Evolutionary conservation across 768 basidiomycete species (phyloP), one percentile per base, ranked within the genome.

Genomic region (Suillus placidus): DNA sequence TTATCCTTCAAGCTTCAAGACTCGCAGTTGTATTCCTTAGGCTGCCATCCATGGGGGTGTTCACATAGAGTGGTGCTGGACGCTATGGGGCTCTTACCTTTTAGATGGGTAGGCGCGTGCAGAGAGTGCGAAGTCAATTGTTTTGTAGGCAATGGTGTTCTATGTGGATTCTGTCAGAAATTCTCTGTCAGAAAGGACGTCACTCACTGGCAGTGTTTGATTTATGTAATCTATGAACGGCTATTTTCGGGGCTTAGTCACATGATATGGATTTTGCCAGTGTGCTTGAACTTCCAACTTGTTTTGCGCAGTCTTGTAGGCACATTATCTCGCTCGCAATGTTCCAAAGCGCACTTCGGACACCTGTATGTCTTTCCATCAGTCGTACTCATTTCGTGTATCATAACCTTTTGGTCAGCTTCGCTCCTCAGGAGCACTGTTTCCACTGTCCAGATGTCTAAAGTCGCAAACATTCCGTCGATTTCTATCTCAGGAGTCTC

Each of bases 401-500:
- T 23, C 47, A 20, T 20, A 32, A 12, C 35, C 34, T 51, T 20
- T 64, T 64, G 66, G 60, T 70, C 64, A 81, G 81, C 64, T 78
- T 70, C 72, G 6, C 67, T 78, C 34, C 71, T 80, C 37, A 76
- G 79, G 60, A 76, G 76, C 60, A 68, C 73, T 45, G 65, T 73
- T 69, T 74, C 68, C 26, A 26, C 26, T 26, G 26, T 26, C 26
- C 64, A 66, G 35, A 69, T 55, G 35, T 49, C 51, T 64, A 14
- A 49, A 34, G 37, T 54, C 64, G 16, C 64, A 35, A 26, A 26
- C 49, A 2, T 61, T 55, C 32, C 72, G 76, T 69, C 84, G 92
- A 34, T 84, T 82, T 68, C 81, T 94, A 56, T 86, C 88, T 5
- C 82, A 87, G 38, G 86, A 92, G 65, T 80, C 85, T 6, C 85